Evolutionary conservation across 2,329 filamentous ascomycete genomes (phyloP).

Genomic region (Colletotrichum lini): DNA sequence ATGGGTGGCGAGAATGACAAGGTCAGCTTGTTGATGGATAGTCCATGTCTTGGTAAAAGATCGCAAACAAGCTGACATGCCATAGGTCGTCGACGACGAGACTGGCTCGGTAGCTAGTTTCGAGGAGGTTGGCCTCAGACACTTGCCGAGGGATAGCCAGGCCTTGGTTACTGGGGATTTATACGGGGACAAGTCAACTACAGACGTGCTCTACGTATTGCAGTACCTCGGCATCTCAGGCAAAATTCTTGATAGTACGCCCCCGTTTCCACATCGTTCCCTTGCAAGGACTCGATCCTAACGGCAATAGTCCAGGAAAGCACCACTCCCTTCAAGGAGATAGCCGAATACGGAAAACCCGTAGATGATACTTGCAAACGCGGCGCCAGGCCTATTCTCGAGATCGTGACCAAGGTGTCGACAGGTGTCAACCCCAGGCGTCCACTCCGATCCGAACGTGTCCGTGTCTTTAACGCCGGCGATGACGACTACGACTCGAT

Average conservation of each 20-base stretch:
- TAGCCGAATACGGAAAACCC: slow-evolving; percentile 47
- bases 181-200: slow-evolving; percentile 47
- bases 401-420: slow-evolving; percentile 59
- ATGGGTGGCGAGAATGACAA: slow-evolving; percentile 33
- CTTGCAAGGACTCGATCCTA: slow-evolving; percentile 31
- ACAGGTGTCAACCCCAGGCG: slow-evolving; percentile 32
- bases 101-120: slow-evolving; percentile 51
- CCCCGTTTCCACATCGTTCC: too few relatives aligned
- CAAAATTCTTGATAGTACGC: slow-evolving; percentile 55
- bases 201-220: slow-evolving; percentile 59
- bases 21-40: slow-evolving; percentile 5
- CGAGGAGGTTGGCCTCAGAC: slow-evolving; percentile 49
- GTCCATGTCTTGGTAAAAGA: too few relatives aligned
- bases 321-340: slow-evolving; percentile 54
- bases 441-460: slow-evolving; percentile 31
- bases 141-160: slow-evolving; percentile 3
- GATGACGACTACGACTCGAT: slow-evolving; percentile 44
- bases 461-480: slow-evolving; percentile 15
- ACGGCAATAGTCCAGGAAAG: slow-evolving; percentile 54
- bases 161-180: slow-evolving; percentile 38
- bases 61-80: slow-evolving; percentile 1
- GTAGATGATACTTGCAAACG: slow-evolving; percentile 45
- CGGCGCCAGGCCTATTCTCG: slow-evolving; percentile 55
- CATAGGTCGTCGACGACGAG: slow-evolving; percentile 45
- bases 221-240: slow-evolving; percentile 55